Base-by-base conservation (phyloP, 176 grass and related monocot species). In the Oryza meyeriana region DNA sequence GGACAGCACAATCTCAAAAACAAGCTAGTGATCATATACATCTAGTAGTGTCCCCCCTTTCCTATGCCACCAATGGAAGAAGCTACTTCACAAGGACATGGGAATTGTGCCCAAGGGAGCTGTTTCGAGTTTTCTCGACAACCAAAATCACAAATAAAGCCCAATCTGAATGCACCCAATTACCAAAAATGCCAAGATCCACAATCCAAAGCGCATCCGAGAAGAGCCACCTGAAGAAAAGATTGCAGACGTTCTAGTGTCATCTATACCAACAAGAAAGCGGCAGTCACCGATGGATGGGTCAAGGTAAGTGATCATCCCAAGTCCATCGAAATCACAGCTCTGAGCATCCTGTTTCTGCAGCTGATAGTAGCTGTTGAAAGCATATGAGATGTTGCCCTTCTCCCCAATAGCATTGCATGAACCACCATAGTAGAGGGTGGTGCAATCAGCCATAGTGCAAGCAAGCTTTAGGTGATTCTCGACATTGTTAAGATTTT, bases 281-380 rank as follows among this genome's bases (percentile, higher is more conserved):
- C 66, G 92, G 76, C 95, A 98, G 7, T 98, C 88, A 0, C 88
- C 88, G 13, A 93, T 55, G 2, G 92, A 94, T 36, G 95, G 95
- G 77, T 98, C 90, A 8, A 98, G 92, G 65, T 91, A 98, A 3
- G 92, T 94, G 66, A 98, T 85, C 88, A 98, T 86, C 22, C 95
- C 95, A 64, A 86, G 80, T 47, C 95, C 88, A 36, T 84, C 90
- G 12, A 98, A 98, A 67, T 93, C 95, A 8, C 92, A 98, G 45
- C 95, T 98, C 64, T 78, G 84, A 16, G 90, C 55, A 20, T 94
- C 92, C 66, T 98, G 95, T 78, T 98, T 98, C 61, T 91, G 90
- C 61, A 86, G 55, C 85, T 98, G 95, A 41, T 98, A 98, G 72
- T 98, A 98, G 78, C 95, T 94, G 89, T 98, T 98, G 86, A 98